A percentile compares a stretch with the other conserved stretches of the same genome.
Evolutionary conservation across 768 basidiomycete genomes (phyloP).

Genomic region (Mycena capillaripes): DNA sequence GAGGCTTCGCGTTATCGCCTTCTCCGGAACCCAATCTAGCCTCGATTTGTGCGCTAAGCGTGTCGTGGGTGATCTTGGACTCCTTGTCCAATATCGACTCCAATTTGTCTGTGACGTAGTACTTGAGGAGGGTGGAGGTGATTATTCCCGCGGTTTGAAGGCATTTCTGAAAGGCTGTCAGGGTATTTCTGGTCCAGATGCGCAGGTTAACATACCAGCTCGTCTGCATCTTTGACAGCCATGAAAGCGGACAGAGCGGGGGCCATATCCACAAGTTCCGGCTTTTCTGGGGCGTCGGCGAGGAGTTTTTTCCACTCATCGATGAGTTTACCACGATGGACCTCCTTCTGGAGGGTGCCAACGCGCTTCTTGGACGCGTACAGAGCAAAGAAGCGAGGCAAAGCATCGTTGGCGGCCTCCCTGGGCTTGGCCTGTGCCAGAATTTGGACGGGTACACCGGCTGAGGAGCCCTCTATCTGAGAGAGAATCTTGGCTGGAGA

Average conservation of each 20-base stretch:
- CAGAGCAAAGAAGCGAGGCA: slow-evolving; percentile 74
- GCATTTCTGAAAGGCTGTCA: slow-evolving; percentile 69
- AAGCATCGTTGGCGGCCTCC: slow-evolving; percentile 80
- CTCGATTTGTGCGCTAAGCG: slow-evolving; percentile 89
- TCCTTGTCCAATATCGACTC: slow-evolving; percentile 94
- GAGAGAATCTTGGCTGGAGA: slow-evolving; percentile 84
- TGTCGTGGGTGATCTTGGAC: slow-evolving; percentile 90
- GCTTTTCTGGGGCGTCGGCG: slow-evolving; percentile 65
- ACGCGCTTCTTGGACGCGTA: slow-evolving; percentile 76
- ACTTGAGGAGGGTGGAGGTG: slow-evolving; percentile 86
- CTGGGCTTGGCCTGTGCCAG: slow-evolving; percentile 85
- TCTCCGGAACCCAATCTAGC: slow-evolving; percentile 88
- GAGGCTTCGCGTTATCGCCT: slow-evolving; percentile 81
- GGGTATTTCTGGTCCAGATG: slow-evolving; percentile 23
- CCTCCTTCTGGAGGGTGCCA: slow-evolving; percentile 86
- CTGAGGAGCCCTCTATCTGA: slow-evolving; percentile 75
- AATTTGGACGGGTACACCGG: slow-evolving; percentile 79
- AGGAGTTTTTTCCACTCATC: slow-evolving; percentile 87
- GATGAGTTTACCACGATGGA: slow-evolving; percentile 87
- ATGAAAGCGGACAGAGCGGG: slow-evolving; percentile 82
- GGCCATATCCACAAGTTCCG: slow-evolving; percentile 86
- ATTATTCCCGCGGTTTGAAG: slow-evolving; percentile 81
- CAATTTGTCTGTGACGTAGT: slow-evolving; percentile 90
- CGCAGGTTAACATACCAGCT: slow-evolving; percentile 71
- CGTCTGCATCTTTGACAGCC: slow-evolving; percentile 92